Percentiles rank a stretch among this genome's conserved stretches.
Conservation (phyloP, 371 early-diverging fungal genomes). For the Syncephalis fuscata region DNA sequence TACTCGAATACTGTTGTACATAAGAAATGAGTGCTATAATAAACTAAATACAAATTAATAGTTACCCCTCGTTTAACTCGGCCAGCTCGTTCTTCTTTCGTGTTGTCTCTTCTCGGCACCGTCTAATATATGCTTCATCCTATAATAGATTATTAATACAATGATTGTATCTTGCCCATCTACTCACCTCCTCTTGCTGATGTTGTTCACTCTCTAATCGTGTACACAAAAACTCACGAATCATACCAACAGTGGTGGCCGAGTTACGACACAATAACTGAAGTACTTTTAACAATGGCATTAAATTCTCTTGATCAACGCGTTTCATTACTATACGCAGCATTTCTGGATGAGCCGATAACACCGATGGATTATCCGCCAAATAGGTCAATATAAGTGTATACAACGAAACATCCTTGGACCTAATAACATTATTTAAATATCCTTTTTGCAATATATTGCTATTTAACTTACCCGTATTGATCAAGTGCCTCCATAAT, state of each 20-base stretch:
- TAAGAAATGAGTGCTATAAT: background rate
- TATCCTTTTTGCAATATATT: background rate
- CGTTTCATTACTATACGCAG: slow-evolving; percentile 53
- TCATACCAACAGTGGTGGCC: slow-evolving; percentile 68
- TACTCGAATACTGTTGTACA: slow-evolving; percentile 30
- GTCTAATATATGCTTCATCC: slow-evolving; percentile 40
- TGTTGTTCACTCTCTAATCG: slow-evolving; percentile 53
- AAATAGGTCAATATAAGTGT: slow-evolving; percentile 69
- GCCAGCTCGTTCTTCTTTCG: slow-evolving; percentile 61
- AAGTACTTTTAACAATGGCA: slow-evolving; percentile 78
- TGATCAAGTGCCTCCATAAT: slow-evolving; percentile 58
- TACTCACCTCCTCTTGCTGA: slow-evolving; percentile 9
- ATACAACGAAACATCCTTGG: slow-evolving; percentile 62
- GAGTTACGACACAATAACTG: slow-evolving; percentile 68
- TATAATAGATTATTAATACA: slow-evolving; percentile 2
- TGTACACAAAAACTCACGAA: slow-evolving; percentile 61
- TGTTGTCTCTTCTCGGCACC: slow-evolving; percentile 65
- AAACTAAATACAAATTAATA: background rate
- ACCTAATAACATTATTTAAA: slow-evolving; percentile 12
- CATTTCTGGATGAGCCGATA: slow-evolving; percentile 29
- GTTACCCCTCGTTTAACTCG: slow-evolving; percentile 49
- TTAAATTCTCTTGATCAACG: slow-evolving; percentile 66
- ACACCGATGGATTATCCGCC: slow-evolving; percentile 37
- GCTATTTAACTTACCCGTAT: slow-evolving; percentile 59
- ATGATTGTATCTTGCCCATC: background rate